Conservation (phyloP, 306 rosid genomes). For the Medicago ruthenica region DNA sequence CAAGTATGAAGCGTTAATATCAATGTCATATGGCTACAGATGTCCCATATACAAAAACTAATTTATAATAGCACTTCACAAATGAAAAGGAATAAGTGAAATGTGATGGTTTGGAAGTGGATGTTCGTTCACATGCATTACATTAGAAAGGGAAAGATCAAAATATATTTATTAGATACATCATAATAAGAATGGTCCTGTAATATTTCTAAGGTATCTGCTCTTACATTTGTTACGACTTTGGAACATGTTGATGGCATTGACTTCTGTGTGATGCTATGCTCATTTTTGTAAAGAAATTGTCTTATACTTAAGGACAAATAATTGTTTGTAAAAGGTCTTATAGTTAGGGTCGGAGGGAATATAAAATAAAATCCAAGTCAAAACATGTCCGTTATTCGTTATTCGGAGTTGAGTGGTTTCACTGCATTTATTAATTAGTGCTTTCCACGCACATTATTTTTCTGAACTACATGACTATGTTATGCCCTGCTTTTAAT, state of each 20-base stretch:
- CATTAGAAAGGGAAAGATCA: no score
- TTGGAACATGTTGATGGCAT: no score
- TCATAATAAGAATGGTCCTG: no score
- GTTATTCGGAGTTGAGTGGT: conserved; percentile 15
- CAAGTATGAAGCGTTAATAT: neutral
- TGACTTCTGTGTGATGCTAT: no score
- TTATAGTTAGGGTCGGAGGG: no score
- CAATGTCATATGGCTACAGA: conserved; percentile 9
- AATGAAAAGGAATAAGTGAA: conserved; percentile 15
- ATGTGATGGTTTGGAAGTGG: neutral
- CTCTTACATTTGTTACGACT: no score
- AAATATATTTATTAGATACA: no score
- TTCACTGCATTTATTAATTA: conserved; percentile 32
- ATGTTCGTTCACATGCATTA: conserved; percentile 1
- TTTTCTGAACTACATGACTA: conserved; percentile 28
- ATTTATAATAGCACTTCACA: conserved; percentile 16
- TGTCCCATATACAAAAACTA: conserved; percentile 20
- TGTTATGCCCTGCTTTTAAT: conserved; percentile 36
- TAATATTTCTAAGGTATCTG: no score
- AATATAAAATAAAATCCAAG: neutral
- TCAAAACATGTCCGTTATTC: conserved; percentile 17
- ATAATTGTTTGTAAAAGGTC: no score
- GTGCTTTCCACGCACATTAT: conserved; percentile 17
- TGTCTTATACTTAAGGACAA: no score
- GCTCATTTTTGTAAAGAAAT: no score